Evolutionary conservation across 2,329 filamentous ascomycete genomes (phyloP).

Genomic region (Fusarium citri): DNA sequence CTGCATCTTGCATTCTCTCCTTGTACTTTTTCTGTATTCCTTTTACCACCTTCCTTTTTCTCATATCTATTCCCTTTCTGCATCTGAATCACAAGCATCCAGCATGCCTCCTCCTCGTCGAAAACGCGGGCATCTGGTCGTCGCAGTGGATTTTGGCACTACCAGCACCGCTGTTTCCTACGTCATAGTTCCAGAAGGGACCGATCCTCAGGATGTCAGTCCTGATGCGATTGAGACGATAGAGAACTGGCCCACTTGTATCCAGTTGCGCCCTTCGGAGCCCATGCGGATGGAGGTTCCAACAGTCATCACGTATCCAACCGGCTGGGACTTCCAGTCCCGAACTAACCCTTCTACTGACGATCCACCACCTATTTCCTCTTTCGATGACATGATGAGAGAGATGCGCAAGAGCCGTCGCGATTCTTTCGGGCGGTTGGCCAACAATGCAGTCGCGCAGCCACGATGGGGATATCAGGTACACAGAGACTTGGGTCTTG

Average conservation of each 20-base stretch:
- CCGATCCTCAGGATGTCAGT: background rate
- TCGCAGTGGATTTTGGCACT: background rate
- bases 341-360: background rate
- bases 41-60: background rate
- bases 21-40: background rate
- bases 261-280: background rate
- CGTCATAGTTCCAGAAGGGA: background rate
- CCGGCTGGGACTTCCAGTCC: background rate
- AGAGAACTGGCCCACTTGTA: background rate
- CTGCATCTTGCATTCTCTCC: background rate
- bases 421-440: background rate
- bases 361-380: background rate
- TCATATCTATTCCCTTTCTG: background rate
- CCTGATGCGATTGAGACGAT: background rate
- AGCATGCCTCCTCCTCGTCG: background rate
- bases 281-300: background rate
- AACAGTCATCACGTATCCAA: background rate
- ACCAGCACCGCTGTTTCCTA: background rate
- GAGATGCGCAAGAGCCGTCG: background rate
- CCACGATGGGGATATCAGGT: constrained; percentile 11
- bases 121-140: background rate
- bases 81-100: background rate
- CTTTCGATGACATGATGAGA: background rate
- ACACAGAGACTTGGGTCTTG: background rate
- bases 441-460: background rate